Conservation (phyloP, 768 basidiomycete species). For the Gymnopilus junonius region DNA sequence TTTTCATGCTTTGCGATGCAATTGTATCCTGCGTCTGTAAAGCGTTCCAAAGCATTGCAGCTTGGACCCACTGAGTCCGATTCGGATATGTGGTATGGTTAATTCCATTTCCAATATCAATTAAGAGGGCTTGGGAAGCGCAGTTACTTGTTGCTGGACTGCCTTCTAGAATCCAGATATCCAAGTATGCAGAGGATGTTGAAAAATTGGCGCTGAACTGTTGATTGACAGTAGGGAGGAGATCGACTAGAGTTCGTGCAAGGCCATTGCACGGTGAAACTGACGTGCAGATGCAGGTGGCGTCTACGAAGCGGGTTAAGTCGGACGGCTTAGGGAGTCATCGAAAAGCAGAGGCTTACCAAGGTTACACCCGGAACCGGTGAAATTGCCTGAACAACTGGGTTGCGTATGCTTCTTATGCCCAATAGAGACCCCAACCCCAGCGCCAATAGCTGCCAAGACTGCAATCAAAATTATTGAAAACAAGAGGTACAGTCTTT, state of each 20-base stretch:
- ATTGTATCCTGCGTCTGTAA: constrained; percentile 52
- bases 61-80: constrained; percentile 60
- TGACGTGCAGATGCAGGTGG: constrained; percentile 65
- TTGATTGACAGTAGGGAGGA: constrained; percentile 53
- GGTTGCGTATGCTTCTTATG: constrained; percentile 22
- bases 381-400: constrained; percentile 45
- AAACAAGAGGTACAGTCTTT: constrained; percentile 18
- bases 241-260: constrained; percentile 53
- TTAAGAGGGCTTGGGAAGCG: constrained; percentile 52
- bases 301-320: constrained; percentile 42
- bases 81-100: constrained; percentile 45
- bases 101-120: constrained; percentile 57
- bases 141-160: constrained; percentile 48
- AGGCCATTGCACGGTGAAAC: constrained; percentile 52
- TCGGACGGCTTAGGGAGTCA: background rate
- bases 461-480: constrained; percentile 36
- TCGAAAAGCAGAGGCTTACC: constrained; percentile 41
- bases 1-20: constrained; percentile 42
- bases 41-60: constrained; percentile 64
- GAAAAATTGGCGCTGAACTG: constrained; percentile 53
- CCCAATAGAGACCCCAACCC: constrained; percentile 47
- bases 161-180: constrained; percentile 56
- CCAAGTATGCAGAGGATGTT: constrained; percentile 43
- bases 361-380: constrained; percentile 58
- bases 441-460: constrained; percentile 47